Evolutionary conservation across 2,329 filamentous ascomycete species (phyloP).

Genomic region (Ampelomyces quisqualis): DNA sequence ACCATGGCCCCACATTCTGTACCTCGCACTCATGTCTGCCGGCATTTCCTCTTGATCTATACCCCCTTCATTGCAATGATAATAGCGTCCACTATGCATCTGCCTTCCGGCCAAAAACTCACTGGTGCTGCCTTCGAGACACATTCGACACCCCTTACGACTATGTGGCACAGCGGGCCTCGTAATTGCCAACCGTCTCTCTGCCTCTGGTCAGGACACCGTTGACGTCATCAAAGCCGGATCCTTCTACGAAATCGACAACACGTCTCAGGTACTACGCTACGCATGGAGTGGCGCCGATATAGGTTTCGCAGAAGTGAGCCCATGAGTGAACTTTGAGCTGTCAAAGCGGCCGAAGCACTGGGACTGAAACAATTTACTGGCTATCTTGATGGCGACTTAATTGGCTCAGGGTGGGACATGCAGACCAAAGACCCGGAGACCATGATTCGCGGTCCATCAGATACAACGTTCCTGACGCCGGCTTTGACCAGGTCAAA

Average conservation of each 20-base stretch:
- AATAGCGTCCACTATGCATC: neutral
- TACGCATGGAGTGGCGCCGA: conserved; percentile 15
- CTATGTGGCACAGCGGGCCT: conserved; percentile 28
- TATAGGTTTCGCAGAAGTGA: conserved; percentile 14
- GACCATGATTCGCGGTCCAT: conserved; percentile 13
- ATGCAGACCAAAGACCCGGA: conserved; percentile 10
- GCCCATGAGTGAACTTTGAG: conserved; percentile 31
- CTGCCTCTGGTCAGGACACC: conserved; percentile 7
- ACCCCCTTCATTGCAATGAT: neutral
- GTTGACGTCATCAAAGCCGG: conserved; percentile 35
- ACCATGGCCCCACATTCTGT: neutral
- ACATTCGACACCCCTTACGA: conserved; percentile 26
- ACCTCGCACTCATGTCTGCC: too few relatives aligned
- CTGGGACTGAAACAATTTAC: conserved; percentile 18
- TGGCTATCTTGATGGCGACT: conserved; percentile 15
- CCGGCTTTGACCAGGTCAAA: conserved; percentile 12
- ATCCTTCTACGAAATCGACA: conserved; percentile 29
- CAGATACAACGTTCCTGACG: conserved; percentile 20
- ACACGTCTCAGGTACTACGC: conserved; percentile 22
- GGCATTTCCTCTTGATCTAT: neutral
- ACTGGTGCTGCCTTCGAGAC: conserved; percentile 28
- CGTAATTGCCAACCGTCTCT: conserved; percentile 22
- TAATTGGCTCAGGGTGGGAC: conserved; percentile 19
- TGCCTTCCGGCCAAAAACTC: conserved; percentile 12
- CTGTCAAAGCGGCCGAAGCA: conserved; percentile 12